A percentile compares a stretch with the other conserved stretches of the same genome.
These are phyloP conservation scores for Polytrichum formosum DNA, from an alignment of 225 moss, liverwort and hornwort species.

Conservation along the genomic window DNA sequence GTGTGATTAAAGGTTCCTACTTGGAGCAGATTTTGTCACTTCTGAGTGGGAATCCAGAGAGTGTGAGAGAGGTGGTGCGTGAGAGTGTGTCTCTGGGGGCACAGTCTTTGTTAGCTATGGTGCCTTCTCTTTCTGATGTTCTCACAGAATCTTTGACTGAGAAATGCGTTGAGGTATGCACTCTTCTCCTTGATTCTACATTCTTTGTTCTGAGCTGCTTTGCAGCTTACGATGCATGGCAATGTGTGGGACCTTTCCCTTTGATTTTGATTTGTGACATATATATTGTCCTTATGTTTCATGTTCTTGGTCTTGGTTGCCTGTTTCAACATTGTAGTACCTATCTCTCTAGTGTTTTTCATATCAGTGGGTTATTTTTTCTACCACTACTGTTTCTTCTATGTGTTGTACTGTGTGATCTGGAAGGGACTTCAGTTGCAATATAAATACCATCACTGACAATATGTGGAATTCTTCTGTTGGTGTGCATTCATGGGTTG, in stretches of 20 bases:
- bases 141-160: slow-evolving; percentile 84
- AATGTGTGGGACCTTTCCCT: not conserved
- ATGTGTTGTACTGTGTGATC: not conserved
- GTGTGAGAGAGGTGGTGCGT: slow-evolving; percentile 46
- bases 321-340: too few relatives aligned
- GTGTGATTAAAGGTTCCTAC: slow-evolving; percentile 57
- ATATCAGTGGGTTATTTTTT: too few relatives aligned
- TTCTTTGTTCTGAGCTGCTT: not conserved
- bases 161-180: slow-evolving; percentile 83
- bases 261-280: not conserved
- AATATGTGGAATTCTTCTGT: too few relatives aligned
- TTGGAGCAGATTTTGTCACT: slow-evolving; percentile 50
- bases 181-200: not conserved
- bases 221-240: not conserved
- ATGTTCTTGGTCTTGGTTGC: too few relatives aligned
- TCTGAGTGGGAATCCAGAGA: slow-evolving; percentile 48
- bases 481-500: not conserved
- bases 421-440: not conserved
- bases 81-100: slow-evolving; percentile 70
- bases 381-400: too few relatives aligned
- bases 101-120: slow-evolving; percentile 52
- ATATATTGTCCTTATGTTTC: too few relatives aligned
- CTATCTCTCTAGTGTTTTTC: too few relatives aligned
- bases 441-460: not conserved
- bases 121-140: slow-evolving; percentile 71